Evolutionary conservation across 2,329 filamentous ascomycete genomes (phyloP), one percentile per base, ranked within the genome.

Genomic region (Fusarium protoensiforme): DNA sequence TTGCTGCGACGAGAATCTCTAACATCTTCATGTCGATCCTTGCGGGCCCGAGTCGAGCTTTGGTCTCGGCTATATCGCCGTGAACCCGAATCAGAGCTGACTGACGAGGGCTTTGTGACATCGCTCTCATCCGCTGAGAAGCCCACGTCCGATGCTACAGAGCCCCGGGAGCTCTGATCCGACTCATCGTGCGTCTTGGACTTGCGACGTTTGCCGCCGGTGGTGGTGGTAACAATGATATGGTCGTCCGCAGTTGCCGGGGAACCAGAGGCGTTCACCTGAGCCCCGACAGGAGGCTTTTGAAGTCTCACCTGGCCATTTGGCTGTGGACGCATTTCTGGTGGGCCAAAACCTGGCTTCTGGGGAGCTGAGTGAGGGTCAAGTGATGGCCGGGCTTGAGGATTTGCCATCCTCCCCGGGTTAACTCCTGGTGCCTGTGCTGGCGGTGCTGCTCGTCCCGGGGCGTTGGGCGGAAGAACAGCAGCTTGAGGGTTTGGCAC

Each of bases 101-200:
- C 43, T 7, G 71, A 72, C 10, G 72, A 74, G 13, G 68, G 72
- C 27, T 35, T 60, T 59, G 72, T 74, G 33, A 53, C 71, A 41
- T 69, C 72, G 7, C 72, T 74, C 41, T 62, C 72, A 16, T 53
- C 56, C 20, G 54, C 72, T 16, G 72, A 74, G 54, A 54, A 69
- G 20, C 33, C 18, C 3, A 54, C 56, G 20, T 74, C 62, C 5
- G 71, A 74, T 36, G 16, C 27, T 20, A 36, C 58, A 22, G 68
- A 72, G n/a, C 14, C 7, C 13, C 33, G 51, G 31, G 51, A 61
- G 43, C 65, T 75, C 20, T 54, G 61, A 31, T 68, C 65, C 18
- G 72, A 68, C 27, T n/a, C 46, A 39, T 51, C 33, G 51, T 65
- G 56, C 16, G 20, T 22, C 41, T 69, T 62, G 43, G 20, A 36